phyloP scores from a whole-genome alignment of 1,284 basidiomycete species.

The Rhizoctonia solani region DNA sequence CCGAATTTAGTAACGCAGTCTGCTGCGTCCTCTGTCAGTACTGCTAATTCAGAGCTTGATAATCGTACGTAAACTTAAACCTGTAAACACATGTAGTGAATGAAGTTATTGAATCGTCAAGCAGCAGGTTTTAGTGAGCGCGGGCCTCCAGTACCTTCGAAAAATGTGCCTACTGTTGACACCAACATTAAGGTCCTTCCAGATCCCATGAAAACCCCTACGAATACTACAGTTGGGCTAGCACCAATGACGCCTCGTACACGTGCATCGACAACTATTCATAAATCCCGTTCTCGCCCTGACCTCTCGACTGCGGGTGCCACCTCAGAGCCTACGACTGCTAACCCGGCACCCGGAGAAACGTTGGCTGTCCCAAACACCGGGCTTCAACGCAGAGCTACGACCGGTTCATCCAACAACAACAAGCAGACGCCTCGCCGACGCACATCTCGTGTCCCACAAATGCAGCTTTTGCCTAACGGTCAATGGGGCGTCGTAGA shows the following conservation, averaged over 20 bases:
- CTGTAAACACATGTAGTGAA: constrained; percentile 29
- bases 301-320: constrained; percentile 11
- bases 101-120: constrained; percentile 31
- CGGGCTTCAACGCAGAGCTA: constrained; percentile 7
- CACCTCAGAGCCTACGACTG: neutral
- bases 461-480: constrained; percentile 34
- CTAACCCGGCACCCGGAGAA: neutral
- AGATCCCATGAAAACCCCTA: constrained; percentile 5
- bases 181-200: neutral
- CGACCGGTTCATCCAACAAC: neutral
- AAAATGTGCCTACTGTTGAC: constrained; percentile 4
- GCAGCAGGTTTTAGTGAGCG: constrained; percentile 21
- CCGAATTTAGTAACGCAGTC: neutral
- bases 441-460: constrained; percentile 23
- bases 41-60: constrained; percentile 28
- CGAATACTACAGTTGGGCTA: neutral
- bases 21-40: constrained; percentile 5
- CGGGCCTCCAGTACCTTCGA: constrained; percentile 20
- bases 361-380: neutral
- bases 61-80: constrained; percentile 30
- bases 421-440: constrained; percentile 13
- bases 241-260: constrained; percentile 7
- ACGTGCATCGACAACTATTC: constrained; percentile 8
- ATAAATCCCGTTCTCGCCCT: constrained; percentile 16
- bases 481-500: constrained; percentile 37